Evolutionary conservation across 495 filamentous ascomycete species (phyloP).

Genomic region (Hyaloscypha finlandica): DNA sequence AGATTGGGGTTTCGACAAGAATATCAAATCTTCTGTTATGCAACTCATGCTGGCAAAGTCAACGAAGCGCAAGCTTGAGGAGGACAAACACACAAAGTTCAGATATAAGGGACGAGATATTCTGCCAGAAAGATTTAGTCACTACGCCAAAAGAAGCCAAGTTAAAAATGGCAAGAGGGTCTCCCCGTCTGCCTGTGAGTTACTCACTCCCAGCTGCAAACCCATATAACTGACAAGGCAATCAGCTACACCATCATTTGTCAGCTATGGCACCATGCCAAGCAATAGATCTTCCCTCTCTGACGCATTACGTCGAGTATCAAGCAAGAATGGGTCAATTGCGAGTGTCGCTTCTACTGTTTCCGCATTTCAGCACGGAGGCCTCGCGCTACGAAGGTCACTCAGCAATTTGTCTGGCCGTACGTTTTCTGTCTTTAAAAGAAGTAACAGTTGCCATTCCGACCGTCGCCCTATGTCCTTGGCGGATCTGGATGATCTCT

Average conservation of each 20-base stretch:
- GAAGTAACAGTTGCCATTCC: not conserved
- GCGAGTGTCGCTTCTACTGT: constrained; percentile 1
- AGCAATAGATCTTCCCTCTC: not conserved
- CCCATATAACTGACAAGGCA: constrained; percentile 1
- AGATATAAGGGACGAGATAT: constrained; percentile 4
- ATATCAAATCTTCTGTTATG: constrained; percentile 5
- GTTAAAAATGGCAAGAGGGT: constrained; percentile 11
- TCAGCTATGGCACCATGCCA: not conserved
- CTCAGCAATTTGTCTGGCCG: constrained; percentile 3
- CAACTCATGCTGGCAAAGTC: constrained; percentile 7
- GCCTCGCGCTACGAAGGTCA: not conserved
- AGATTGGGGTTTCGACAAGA: constrained; percentile 20
- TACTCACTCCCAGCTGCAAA: not conserved
- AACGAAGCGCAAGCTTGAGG: constrained; percentile 8
- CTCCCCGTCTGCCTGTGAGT: constrained; percentile 11
- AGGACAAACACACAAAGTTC: constrained; percentile 9
- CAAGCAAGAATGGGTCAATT: not conserved
- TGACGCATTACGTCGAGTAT: not conserved
- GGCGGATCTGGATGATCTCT: constrained; percentile 1
- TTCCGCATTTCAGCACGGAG: not conserved
- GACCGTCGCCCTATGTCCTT: constrained; percentile 4
- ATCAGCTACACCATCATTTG: constrained; percentile 1
- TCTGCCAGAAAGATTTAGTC: not conserved
- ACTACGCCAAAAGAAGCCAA: constrained; percentile 4
- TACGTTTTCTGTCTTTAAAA: not conserved